These are phyloP conservation scores for Phytopythium litorale DNA, from an alignment of 352 stramenopile genomes.

Conservation along the genomic window DNA sequence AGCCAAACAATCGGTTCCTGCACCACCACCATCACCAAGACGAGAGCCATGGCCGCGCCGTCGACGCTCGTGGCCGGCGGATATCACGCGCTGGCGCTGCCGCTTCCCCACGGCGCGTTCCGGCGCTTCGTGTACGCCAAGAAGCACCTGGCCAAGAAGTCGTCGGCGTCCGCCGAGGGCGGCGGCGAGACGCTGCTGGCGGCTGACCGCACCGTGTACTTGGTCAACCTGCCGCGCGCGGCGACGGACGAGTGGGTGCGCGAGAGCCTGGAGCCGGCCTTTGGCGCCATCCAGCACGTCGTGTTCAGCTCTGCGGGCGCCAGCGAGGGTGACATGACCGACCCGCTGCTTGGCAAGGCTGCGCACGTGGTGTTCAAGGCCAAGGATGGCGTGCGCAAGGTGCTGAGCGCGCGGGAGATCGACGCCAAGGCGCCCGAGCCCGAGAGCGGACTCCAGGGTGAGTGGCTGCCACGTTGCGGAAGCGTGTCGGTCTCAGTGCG, in stretches of 20 bases:
- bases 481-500: neutral
- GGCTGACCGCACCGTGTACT: slow-evolving; percentile 61
- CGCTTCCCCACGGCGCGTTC: slow-evolving; percentile 55
- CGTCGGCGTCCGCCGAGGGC: neutral
- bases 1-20: slow-evolving; percentile 7
- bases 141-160: slow-evolving; percentile 53
- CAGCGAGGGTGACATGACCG: slow-evolving; percentile 10
- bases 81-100: slow-evolving; percentile 75
- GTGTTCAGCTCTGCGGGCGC: slow-evolving; percentile 8
- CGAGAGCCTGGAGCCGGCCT: slow-evolving; percentile 34
- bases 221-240: slow-evolving; percentile 60
- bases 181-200: slow-evolving; percentile 42
- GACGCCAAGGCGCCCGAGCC: slow-evolving; percentile 23
- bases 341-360: slow-evolving; percentile 28
- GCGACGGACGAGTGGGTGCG: slow-evolving; percentile 56
- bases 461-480: neutral
- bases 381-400: slow-evolving; percentile 45
- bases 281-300: slow-evolving; percentile 62
- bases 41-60: slow-evolving; percentile 9
- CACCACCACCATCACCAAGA: neutral
- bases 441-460: slow-evolving; percentile 32
- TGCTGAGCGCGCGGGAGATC: slow-evolving; percentile 39
- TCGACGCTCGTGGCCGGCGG: slow-evolving; percentile 33
- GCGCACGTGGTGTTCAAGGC: slow-evolving; percentile 79
- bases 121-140: slow-evolving; percentile 75